These are phyloP conservation scores for Medicago ruthenica DNA, from an alignment of 306 rosid species.

Conservation along the genomic window DNA sequence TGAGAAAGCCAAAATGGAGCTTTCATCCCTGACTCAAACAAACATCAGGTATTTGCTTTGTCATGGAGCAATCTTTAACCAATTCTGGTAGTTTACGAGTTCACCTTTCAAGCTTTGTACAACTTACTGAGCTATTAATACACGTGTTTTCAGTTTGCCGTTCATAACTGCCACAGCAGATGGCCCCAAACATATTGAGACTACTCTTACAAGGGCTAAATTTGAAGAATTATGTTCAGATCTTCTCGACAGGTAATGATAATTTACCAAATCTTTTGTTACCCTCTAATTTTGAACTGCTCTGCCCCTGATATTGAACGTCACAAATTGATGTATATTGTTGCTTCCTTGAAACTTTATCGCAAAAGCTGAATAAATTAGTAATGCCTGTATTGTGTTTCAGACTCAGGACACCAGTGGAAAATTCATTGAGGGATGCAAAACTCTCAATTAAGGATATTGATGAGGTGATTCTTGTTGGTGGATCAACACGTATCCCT, in stretches of 20 bases:
- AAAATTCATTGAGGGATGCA: constrained; percentile 94
- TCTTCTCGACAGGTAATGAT: constrained; percentile 83
- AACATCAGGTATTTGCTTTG: constrained; percentile 70
- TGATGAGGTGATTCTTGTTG: constrained; percentile 94
- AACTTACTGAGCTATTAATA: not conserved
- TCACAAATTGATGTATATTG: not conserved
- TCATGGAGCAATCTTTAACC: not conserved
- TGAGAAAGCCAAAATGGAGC: constrained; percentile 98
- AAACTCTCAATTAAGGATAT: constrained; percentile 81
- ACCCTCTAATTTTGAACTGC: not conserved
- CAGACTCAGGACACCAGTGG: constrained; percentile 90
- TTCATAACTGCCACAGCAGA: constrained; percentile 96
- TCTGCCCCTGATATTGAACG: not conserved
- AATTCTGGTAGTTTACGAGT: not conserved
- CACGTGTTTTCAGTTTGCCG: constrained; percentile 66
- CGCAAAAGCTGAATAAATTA: not conserved
- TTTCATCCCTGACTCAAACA: constrained; percentile 87
- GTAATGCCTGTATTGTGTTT: constrained; percentile 17
- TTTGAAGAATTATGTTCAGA: constrained; percentile 94
- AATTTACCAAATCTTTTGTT: not conserved
- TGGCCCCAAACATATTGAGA: constrained; percentile 98
- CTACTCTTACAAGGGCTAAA: constrained; percentile 87
- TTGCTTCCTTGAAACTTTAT: not conserved
- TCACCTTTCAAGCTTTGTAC: not conserved
- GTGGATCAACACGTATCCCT: constrained; percentile 95